phyloP scores from a whole-genome alignment of 768 basidiomycete genomes.

The Russula vinacea region DNA sequence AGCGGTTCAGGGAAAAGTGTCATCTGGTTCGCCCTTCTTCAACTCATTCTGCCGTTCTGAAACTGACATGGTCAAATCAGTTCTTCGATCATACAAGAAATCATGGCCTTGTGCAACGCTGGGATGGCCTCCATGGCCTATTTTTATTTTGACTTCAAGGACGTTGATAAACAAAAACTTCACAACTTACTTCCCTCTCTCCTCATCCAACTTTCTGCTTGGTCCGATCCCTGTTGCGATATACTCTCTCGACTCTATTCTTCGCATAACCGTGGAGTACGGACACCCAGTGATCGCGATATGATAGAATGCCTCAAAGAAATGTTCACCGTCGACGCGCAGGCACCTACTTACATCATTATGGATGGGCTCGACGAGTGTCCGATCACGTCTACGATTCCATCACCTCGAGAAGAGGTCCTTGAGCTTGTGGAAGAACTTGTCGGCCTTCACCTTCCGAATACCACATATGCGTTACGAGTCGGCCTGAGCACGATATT shows the following conservation, averaged over 20 bases:
- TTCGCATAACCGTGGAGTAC: neutral
- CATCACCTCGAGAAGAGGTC: conserved; percentile 9
- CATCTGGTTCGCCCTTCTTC: conserved; percentile 3
- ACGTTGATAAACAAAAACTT: conserved; percentile 7
- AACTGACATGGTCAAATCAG: neutral
- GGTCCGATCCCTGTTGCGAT: neutral
- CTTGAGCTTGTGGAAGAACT: conserved; percentile 3
- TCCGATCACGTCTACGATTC: neutral
- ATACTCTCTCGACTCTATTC: conserved; percentile 2
- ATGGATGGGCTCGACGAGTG: conserved; percentile 21
- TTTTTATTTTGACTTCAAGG: conserved; percentile 15
- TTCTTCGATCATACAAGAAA: conserved; percentile 11
- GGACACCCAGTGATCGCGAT: neutral
- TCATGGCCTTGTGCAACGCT: neutral
- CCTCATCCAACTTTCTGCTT: conserved; percentile 7
- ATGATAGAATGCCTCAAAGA: conserved; percentile 7
- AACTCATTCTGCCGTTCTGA: too few species aligned
- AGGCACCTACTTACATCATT: conserved; percentile 8
- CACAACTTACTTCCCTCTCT: conserved; percentile 8
- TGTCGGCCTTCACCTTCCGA: neutral
- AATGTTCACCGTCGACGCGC: neutral
- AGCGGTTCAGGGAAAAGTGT: conserved; percentile 17
- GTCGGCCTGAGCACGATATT: conserved; percentile 15
- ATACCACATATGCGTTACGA: conserved; percentile 15
- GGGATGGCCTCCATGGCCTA: conserved; percentile 4